Evolutionary conservation across 169 alveolate species (phyloP).

Genomic region (Plasmodium relictum): DNA sequence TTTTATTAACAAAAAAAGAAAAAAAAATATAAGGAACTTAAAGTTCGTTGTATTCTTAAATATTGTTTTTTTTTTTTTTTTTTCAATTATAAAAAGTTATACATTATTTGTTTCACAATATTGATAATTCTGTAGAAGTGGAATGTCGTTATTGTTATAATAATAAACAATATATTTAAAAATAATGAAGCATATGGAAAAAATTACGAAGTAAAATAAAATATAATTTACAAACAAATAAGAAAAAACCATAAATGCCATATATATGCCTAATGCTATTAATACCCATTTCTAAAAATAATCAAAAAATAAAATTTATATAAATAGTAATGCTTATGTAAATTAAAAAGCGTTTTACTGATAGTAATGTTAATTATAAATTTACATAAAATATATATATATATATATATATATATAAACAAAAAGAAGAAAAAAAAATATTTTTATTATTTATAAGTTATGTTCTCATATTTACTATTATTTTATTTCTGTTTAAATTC

Average conservation of each 20-base stretch:
- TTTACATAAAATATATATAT: background rate
- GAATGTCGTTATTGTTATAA: slow-evolving; percentile 19
- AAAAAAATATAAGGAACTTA: too few relatives aligned
- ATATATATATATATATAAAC: slow-evolving; percentile 5
- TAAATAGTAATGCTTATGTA: background rate
- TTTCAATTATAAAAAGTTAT: background rate
- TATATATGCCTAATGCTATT: slow-evolving; percentile 32
- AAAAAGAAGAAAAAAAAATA: background rate
- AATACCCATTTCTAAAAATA: slow-evolving; percentile 65
- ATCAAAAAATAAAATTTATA: slow-evolving; percentile 26
- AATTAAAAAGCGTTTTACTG: background rate
- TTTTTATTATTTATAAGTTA: background rate
- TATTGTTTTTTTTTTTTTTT: slow-evolving; percentile 12
- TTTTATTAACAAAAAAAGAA: too few relatives aligned
- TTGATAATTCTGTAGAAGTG: slow-evolving; percentile 41
- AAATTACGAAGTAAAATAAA: slow-evolving; percentile 44
- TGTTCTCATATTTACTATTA: slow-evolving; percentile 34
- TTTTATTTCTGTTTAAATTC: slow-evolving; percentile 41
- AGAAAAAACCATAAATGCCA: slow-evolving; percentile 42
- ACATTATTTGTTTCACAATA: slow-evolving; percentile 54
- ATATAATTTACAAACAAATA: slow-evolving; percentile 63
- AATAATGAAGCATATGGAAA: slow-evolving; percentile 12
- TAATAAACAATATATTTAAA: slow-evolving; percentile 35
- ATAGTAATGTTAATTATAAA: background rate
- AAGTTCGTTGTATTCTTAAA: background rate